These are phyloP conservation scores for Lizanozyma gosingica DNA, from an alignment of 1,139 yeast species.

Conservation along the genomic window DNA sequence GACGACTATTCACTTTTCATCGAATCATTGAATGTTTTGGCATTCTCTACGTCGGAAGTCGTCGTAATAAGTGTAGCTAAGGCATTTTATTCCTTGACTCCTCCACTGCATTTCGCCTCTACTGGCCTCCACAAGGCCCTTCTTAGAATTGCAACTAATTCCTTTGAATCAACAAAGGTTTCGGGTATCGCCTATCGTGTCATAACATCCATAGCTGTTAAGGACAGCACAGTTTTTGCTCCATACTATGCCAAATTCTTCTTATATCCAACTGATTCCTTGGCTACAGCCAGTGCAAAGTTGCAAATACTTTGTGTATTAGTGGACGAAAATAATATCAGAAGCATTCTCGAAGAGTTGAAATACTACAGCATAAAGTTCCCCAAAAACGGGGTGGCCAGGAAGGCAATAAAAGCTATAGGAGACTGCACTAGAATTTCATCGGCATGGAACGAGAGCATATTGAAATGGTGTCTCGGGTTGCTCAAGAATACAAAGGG, in stretches of 20 bases:
- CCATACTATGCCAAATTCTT: constrained; percentile 44
- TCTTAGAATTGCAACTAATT: constrained; percentile 27
- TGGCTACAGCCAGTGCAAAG: constrained; percentile 42
- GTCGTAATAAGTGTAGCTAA: constrained; percentile 57
- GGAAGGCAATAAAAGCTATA: constrained; percentile 50
- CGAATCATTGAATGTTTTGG: constrained; percentile 32
- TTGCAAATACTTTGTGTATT: constrained; percentile 55
- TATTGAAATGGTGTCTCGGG: constrained; percentile 36
- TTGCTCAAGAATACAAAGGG: constrained; percentile 25
- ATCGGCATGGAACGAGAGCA: constrained; percentile 25
- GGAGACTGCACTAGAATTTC: constrained; percentile 42
- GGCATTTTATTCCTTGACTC: constrained; percentile 45
- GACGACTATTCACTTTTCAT: constrained; percentile 50
- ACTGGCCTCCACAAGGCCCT: constrained; percentile 44
- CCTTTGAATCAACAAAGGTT: constrained; percentile 22
- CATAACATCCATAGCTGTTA: constrained; percentile 24
- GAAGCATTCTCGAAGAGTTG: constrained; percentile 52
- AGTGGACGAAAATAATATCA: constrained; percentile 44
- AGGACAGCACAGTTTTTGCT: constrained; percentile 38
- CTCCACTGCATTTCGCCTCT: constrained; percentile 40
- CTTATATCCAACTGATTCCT: constrained; percentile 49
- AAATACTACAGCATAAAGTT: constrained; percentile 51
- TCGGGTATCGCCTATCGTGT: constrained; percentile 33
- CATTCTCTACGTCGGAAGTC: constrained; percentile 45
- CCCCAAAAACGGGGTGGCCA: constrained; percentile 27